phyloP scores from a whole-genome alignment of 2,329 filamentous ascomycete species.

The Madurella fahalii region DNA sequence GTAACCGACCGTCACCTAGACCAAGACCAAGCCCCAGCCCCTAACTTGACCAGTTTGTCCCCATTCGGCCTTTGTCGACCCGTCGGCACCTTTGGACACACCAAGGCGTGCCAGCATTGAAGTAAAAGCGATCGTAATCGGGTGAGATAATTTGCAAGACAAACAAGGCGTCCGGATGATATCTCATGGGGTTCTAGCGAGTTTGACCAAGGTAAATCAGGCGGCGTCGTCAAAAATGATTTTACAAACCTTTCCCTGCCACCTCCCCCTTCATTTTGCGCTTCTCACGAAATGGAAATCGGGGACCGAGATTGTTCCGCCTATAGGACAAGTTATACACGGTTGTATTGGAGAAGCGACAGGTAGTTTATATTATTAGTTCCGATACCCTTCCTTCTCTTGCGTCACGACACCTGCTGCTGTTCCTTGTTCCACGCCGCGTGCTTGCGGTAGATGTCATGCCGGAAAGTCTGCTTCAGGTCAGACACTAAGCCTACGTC shows the following conservation, averaged over 20 bases:
- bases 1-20: slow-evolving; percentile 1
- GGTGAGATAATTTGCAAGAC: background rate
- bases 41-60: slow-evolving; percentile 10
- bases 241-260: too few relatives aligned
- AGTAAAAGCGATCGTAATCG: slow-evolving; percentile 11
- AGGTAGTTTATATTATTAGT: background rate
- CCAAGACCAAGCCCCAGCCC: background rate
- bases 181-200: background rate
- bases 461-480: slow-evolving; percentile 41
- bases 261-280: too few relatives aligned
- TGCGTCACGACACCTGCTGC: background rate
- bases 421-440: slow-evolving; percentile 30
- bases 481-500: slow-evolving; percentile 24
- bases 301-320: too few relatives aligned
- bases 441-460: slow-evolving; percentile 39
- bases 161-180: background rate
- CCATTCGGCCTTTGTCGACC: slow-evolving; percentile 16
- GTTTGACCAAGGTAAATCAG: too few relatives aligned
- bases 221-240: too few relatives aligned
- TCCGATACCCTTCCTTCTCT: background rate
- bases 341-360: too few relatives aligned
- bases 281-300: too few relatives aligned
- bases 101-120: slow-evolving; percentile 15
- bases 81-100: background rate
- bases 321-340: too few relatives aligned